phyloP scores from a whole-genome alignment of 1,284 basidiomycete genomes.

The Boletus semigastroideus region DNA sequence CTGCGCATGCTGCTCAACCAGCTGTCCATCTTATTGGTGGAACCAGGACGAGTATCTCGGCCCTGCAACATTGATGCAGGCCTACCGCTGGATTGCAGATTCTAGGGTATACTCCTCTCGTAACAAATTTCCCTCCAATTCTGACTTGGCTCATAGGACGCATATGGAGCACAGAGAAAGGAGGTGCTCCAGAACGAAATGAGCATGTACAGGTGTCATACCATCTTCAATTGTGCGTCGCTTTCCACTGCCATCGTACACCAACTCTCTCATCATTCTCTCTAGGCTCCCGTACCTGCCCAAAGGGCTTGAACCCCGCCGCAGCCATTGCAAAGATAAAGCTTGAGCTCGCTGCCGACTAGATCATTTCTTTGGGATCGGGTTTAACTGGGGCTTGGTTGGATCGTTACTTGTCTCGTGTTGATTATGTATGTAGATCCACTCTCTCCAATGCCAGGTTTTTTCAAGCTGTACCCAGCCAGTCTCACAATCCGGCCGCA shows the following conservation, averaged over 20 bases:
- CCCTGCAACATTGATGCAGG: slow-evolving; percentile 94
- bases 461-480: too few relatives aligned
- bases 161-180: slow-evolving; percentile 79
- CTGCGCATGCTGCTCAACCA: slow-evolving; percentile 95
- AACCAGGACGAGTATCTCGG: slow-evolving; percentile 99
- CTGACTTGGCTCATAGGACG: slow-evolving; percentile 48
- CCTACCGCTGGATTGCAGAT: slow-evolving; percentile 98
- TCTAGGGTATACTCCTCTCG: slow-evolving; percentile 63
- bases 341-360: slow-evolving; percentile 81
- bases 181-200: slow-evolving; percentile 94
- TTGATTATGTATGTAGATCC: neutral
- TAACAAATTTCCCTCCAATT: too few relatives aligned
- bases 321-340: slow-evolving; percentile 88
- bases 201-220: slow-evolving; percentile 92
- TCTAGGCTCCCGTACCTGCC: slow-evolving; percentile 84
- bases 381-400: slow-evolving; percentile 7
- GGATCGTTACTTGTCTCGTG: neutral
- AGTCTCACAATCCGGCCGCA: too few relatives aligned
- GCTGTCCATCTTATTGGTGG: slow-evolving; percentile 98
- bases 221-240: slow-evolving; percentile 89
- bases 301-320: slow-evolving; percentile 94
- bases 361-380: slow-evolving; percentile 18
- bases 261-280: neutral
- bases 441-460: too few relatives aligned
- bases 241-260: neutral